Percentiles rank a stretch among this genome's conserved stretches.
These are phyloP conservation scores for Eimeria zaria DNA, from an alignment of 169 alveolate genomes.

Conservation along the genomic window DNA sequence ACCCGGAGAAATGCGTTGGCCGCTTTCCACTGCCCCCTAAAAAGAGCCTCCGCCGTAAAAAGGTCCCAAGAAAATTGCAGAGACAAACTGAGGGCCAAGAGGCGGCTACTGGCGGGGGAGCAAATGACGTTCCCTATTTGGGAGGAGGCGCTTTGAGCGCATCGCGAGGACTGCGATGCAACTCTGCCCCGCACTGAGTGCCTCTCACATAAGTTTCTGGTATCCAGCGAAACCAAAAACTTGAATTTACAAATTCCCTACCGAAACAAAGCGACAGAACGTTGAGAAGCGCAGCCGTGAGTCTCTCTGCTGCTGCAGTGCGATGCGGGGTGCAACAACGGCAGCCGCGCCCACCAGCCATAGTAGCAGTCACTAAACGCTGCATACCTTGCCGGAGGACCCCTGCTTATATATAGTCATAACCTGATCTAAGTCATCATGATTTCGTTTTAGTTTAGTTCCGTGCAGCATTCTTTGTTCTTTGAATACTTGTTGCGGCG, in stretches of 20 bases:
- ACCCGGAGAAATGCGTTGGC: slow-evolving; percentile 36
- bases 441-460: slow-evolving; percentile 8
- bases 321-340: slow-evolving; percentile 78
- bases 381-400: slow-evolving; percentile 61
- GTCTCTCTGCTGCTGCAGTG: slow-evolving; percentile 67
- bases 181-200: slow-evolving; percentile 79
- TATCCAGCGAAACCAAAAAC: slow-evolving; percentile 45
- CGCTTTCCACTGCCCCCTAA: slow-evolving; percentile 16
- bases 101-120: slow-evolving; percentile 75
- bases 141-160: slow-evolving; percentile 81
- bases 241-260: slow-evolving; percentile 50
- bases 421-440: not conserved
- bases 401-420: slow-evolving; percentile 12
- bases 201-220: slow-evolving; percentile 58
- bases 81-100: slow-evolving; percentile 35
- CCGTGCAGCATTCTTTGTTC: not conserved
- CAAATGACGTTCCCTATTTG: slow-evolving; percentile 66
- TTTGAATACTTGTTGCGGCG: not conserved
- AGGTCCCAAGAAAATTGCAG: slow-evolving; percentile 50
- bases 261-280: slow-evolving; percentile 37
- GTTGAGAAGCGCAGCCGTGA: slow-evolving; percentile 7
- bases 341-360: slow-evolving; percentile 81
- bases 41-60: slow-evolving; percentile 64
- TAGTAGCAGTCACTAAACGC: slow-evolving; percentile 53
- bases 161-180: slow-evolving; percentile 72